Evolutionary conservation across 1,284 basidiomycete species (phyloP).

Genomic region (Malassezia sympodialis): DNA sequence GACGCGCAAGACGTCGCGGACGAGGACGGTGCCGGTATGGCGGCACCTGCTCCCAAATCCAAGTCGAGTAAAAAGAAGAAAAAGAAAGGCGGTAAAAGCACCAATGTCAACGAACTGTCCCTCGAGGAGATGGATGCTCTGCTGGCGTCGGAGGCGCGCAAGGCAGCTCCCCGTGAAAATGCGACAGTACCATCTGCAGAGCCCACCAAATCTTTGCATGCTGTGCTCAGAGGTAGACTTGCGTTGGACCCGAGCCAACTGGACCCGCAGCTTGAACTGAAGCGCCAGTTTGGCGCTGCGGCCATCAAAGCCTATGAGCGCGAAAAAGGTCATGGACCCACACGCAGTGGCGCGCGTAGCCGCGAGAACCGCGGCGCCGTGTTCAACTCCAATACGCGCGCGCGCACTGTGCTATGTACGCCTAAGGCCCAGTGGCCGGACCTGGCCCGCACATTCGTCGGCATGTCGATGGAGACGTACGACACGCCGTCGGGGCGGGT

Average conservation of each 20-base stretch:
- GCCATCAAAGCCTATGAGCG: slow-evolving; percentile 44
- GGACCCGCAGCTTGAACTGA: slow-evolving; percentile 40
- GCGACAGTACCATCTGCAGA: neutral
- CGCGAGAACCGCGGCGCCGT: slow-evolving; percentile 27
- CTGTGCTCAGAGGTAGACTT: slow-evolving; percentile 23
- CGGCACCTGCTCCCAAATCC: slow-evolving; percentile 25
- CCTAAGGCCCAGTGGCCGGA: slow-evolving; percentile 42
- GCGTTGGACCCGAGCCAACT: slow-evolving; percentile 28
- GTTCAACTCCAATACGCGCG: slow-evolving; percentile 38
- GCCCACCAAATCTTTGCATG: neutral
- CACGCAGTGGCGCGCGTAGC: slow-evolving; percentile 20
- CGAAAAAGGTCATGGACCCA: slow-evolving; percentile 21
- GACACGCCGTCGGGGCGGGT: slow-evolving; percentile 24
- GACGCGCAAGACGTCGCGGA: slow-evolving; percentile 16
- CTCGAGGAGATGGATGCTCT: slow-evolving; percentile 40
- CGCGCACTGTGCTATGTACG: slow-evolving; percentile 34
- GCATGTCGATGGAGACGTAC: slow-evolving; percentile 37
- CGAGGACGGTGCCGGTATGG: slow-evolving; percentile 18
- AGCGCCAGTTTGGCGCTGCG: slow-evolving; percentile 42
- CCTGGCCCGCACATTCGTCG: slow-evolving; percentile 37
- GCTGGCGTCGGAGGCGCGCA: slow-evolving; percentile 18
- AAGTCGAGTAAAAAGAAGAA: slow-evolving; percentile 42
- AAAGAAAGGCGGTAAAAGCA: slow-evolving; percentile 13
- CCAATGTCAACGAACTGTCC: slow-evolving; percentile 38
- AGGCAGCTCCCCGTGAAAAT: neutral